Evolutionary conservation across 768 basidiomycete genomes (phyloP).

Genomic region (Mycena galopus): DNA sequence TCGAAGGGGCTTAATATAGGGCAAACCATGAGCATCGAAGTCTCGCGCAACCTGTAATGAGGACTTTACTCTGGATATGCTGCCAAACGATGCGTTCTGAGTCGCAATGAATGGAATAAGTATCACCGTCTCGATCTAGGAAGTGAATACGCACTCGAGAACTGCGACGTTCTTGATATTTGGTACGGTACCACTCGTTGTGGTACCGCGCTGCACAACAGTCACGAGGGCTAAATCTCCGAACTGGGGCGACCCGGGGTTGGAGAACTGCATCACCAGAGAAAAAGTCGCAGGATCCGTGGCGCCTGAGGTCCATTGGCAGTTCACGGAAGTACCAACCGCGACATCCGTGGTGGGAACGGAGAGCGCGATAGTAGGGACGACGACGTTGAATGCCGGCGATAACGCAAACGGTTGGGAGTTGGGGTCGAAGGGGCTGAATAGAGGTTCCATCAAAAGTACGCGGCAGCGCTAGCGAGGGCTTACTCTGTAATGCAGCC

Average conservation of each 20-base stretch:
- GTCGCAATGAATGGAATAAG: constrained; percentile 12
- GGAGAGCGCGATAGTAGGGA: constrained; percentile 12
- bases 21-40: constrained; percentile 9
- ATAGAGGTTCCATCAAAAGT: constrained; percentile 7
- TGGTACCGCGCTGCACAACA: constrained; percentile 2
- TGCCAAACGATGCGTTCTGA: constrained; percentile 13
- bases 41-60: constrained; percentile 9
- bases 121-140: constrained; percentile 5
- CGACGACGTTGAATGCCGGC: constrained; percentile 17
- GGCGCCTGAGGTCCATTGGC: constrained; percentile 22
- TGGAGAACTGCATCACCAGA: constrained; percentile 17
- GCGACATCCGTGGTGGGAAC: constrained; percentile 16
- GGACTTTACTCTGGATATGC: constrained; percentile 13
- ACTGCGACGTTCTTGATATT: constrained; percentile 13
- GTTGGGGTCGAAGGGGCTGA: constrained; percentile 19
- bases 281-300: constrained; percentile 15
- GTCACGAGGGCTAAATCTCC: constrained; percentile 5
- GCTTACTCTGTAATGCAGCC: constrained; percentile 21
- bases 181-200: constrained; percentile 13
- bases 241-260: constrained; percentile 8
- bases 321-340: constrained; percentile 15
- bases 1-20: constrained; percentile 13
- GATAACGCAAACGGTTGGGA: constrained; percentile 16
- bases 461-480: constrained; percentile 15
- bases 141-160: constrained; percentile 12